These are phyloP conservation scores for Chalara sp. DNA, from an alignment of 2,329 filamentous ascomycete species.

Conservation along the genomic window DNA sequence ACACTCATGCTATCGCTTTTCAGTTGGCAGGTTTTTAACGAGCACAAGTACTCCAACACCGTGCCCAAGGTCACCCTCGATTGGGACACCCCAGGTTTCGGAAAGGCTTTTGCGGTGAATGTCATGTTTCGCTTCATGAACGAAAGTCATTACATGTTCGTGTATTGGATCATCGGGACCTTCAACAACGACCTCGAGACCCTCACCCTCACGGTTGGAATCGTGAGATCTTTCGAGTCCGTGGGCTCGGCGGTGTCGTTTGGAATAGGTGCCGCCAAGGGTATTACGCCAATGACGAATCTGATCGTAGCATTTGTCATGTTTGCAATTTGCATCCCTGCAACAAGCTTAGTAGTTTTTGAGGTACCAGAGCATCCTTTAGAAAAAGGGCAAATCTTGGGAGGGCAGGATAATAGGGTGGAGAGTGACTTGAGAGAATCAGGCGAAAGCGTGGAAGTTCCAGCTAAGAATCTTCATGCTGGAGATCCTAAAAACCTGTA, in stretches of 20 bases:
- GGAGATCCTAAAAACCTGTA: no score
- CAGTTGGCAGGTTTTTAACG: conserved; percentile 40
- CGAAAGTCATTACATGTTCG: not conserved
- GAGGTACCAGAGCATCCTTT: conserved; percentile 8
- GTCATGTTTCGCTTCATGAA: conserved; percentile 22
- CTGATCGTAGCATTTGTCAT: conserved; percentile 41
- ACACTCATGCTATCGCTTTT: conserved; percentile 33
- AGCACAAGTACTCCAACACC: conserved; percentile 38
- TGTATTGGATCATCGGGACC: conserved; percentile 10
- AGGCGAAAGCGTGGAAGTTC: no score
- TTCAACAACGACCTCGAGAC: conserved; percentile 46
- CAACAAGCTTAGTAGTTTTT: conserved; percentile 8
- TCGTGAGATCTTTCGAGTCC: conserved; percentile 42
- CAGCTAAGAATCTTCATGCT: no score
- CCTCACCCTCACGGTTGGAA: conserved; percentile 40
- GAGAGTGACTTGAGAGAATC: no score
- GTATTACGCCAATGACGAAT: conserved; percentile 38
- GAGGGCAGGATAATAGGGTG: no score
- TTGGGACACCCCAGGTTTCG: conserved; percentile 35
- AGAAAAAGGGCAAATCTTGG: not conserved
- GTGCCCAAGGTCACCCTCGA: conserved; percentile 31
- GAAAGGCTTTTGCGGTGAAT: conserved; percentile 36
- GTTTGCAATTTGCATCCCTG: conserved; percentile 31
- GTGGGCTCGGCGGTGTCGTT: conserved; percentile 40
- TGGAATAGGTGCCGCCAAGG: conserved; percentile 39